These are phyloP conservation scores for Aspergillus latus DNA, from an alignment of 2,329 filamentous ascomycete species.

Conservation along the genomic window DNA sequence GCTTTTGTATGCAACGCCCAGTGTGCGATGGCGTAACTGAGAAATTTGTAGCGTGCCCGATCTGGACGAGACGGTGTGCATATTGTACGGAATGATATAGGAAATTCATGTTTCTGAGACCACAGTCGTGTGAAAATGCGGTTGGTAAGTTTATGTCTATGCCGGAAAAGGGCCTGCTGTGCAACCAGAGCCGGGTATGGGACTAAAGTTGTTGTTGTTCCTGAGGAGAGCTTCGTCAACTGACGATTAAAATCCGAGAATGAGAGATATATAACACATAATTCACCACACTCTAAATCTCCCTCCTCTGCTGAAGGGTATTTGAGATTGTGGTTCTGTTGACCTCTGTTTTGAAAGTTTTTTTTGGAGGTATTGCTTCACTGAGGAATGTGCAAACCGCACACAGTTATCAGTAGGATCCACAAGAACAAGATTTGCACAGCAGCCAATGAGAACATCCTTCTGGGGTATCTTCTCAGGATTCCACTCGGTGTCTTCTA, in stretches of 20 bases:
- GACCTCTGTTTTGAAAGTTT: no score
- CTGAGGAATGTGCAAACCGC: constrained; percentile 25
- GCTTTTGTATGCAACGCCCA: constrained; percentile 22
- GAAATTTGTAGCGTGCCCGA: constrained; percentile 17
- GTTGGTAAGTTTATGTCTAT: neutral
- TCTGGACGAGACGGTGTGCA: constrained; percentile 8
- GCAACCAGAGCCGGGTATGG: neutral
- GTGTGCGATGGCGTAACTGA: constrained; percentile 18
- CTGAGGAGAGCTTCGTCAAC: constrained; percentile 2
- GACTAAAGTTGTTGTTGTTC: constrained; percentile 1
- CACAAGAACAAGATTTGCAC: constrained; percentile 24
- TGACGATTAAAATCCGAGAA: constrained; percentile 24
- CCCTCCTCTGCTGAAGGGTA: constrained; percentile 9
- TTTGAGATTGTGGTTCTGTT: neutral
- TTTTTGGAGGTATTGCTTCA: constrained; percentile 22
- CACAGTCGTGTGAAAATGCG: neutral
- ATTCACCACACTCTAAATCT: constrained; percentile 20
- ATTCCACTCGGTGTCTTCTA: constrained; percentile 20
- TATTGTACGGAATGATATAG: constrained; percentile 6
- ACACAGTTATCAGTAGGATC: constrained; percentile 20
- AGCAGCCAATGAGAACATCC: constrained; percentile 22
- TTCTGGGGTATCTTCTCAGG: constrained; percentile 14
- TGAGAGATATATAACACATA: constrained; percentile 24
- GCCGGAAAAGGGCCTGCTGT: neutral
- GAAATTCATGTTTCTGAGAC: neutral